These are phyloP conservation scores for Xylaria hypoxylon DNA, from an alignment of 2,329 filamentous ascomycete genomes.

Conservation along the genomic window DNA sequence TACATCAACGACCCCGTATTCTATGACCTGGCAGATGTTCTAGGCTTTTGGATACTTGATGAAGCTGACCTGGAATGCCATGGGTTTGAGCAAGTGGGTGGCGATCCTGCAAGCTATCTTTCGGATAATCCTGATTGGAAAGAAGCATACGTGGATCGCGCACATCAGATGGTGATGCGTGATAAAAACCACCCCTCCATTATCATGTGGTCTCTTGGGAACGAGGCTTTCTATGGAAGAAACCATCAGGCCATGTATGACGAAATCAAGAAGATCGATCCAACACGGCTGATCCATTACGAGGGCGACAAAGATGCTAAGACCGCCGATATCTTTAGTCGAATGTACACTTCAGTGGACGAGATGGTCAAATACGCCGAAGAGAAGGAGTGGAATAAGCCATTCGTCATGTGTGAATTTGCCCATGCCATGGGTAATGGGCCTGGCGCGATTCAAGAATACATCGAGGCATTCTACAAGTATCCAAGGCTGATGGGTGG, in stretches of 20 bases:
- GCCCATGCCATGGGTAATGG: constrained; percentile 78
- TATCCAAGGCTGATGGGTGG: constrained; percentile 72
- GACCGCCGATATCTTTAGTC: constrained; percentile 71
- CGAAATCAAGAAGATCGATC: constrained; percentile 68
- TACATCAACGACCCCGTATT: constrained; percentile 71
- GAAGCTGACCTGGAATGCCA: constrained; percentile 68
- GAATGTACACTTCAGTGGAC: constrained; percentile 72
- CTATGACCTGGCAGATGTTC: constrained; percentile 71
- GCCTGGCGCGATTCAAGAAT: constrained; percentile 74
- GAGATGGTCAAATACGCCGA: constrained; percentile 56
- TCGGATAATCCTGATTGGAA: constrained; percentile 72
- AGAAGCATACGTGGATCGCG: constrained; percentile 75
- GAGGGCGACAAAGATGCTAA: constrained; percentile 70
- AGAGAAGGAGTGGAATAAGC: constrained; percentile 62
- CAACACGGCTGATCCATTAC: constrained; percentile 72
- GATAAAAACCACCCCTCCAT: constrained; percentile 71
- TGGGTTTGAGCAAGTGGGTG: constrained; percentile 59
- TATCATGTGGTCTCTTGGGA: constrained; percentile 78
- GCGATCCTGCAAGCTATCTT: constrained; percentile 62
- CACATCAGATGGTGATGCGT: constrained; percentile 71
- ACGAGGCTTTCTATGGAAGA: constrained; percentile 76
- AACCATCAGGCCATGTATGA: constrained; percentile 77
- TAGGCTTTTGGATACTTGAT: constrained; percentile 73
- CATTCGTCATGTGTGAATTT: constrained; percentile 68
- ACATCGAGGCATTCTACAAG: constrained; percentile 72